Percentiles rank a stretch among this genome's conserved stretches.
These are phyloP conservation scores for Incumbomyces lentus DNA, from an alignment of 2,329 filamentous ascomycete species.

Conservation along the genomic window DNA sequence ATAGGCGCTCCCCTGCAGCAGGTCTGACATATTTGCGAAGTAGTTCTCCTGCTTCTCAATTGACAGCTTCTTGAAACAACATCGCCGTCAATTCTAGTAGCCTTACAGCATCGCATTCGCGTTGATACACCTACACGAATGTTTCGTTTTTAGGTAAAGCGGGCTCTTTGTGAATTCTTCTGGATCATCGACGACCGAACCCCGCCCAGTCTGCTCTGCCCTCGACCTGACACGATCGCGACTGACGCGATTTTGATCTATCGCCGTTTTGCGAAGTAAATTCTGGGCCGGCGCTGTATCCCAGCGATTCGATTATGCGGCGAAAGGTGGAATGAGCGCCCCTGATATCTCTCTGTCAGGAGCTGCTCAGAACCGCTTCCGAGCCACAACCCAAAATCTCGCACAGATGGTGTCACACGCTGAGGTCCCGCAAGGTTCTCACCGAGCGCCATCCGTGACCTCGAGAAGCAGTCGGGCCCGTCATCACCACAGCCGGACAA, in stretches of 20 bases:
- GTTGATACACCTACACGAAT: no score
- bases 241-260: not conserved
- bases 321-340: slow-evolving; percentile 2
- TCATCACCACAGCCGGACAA: slow-evolving; percentile 58
- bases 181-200: no score
- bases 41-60: no score
- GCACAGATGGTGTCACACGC: slow-evolving; percentile 33
- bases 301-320: slow-evolving; percentile 5
- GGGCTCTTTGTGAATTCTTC: no score
- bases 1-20: no score
- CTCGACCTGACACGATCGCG: no score
- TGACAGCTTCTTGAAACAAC: no score
- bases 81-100: no score
- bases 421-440: slow-evolving; percentile 38
- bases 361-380: not conserved
- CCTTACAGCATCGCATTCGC: no score
- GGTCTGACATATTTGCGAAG: no score
- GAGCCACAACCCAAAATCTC: slow-evolving; percentile 1
- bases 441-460: slow-evolving; percentile 52
- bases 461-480: slow-evolving; percentile 52
- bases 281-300: slow-evolving; percentile 1
- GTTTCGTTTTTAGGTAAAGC: no score
- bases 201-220: no score
- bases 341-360: not conserved
- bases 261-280: slow-evolving; percentile 5